Percentiles rank a stretch among this genome's conserved stretches.
These are phyloP conservation scores for Epichloe amarillans DNA, from an alignment of 2,329 filamentous ascomycete genomes.

Conservation along the genomic window DNA sequence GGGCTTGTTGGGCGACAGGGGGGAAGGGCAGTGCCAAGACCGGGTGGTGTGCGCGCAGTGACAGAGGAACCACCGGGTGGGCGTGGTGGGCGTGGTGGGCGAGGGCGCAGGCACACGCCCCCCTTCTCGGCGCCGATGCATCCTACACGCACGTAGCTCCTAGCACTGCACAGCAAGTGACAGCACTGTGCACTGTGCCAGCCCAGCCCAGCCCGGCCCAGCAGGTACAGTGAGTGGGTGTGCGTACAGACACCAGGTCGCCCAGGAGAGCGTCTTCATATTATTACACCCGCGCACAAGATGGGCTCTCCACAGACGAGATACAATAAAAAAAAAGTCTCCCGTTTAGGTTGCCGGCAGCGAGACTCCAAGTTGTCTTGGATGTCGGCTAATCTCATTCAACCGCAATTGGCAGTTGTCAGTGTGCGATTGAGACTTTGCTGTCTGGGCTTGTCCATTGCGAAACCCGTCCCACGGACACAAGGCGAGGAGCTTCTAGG, in stretches of 20 bases:
- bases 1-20: background rate
- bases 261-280: no score
- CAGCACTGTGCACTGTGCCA: no score
- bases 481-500: no score
- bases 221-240: no score
- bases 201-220: no score
- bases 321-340: background rate
- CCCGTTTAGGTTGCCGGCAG: background rate
- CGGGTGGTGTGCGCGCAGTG: background rate
- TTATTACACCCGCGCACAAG: background rate
- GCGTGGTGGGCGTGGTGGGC: background rate
- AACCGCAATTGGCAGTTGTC: background rate
- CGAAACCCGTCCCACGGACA: no score
- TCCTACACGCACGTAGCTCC: no score
- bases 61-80: background rate
- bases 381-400: background rate
- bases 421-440: background rate
- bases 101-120: background rate
- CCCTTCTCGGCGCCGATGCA: background rate
- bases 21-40: background rate
- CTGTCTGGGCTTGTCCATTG: no score
- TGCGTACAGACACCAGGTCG: no score
- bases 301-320: background rate
- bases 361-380: background rate
- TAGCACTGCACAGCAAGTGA: no score